These are phyloP conservation scores for Gastrolobium bilobum DNA, from an alignment of 306 rosid species.

Conservation along the genomic window DNA sequence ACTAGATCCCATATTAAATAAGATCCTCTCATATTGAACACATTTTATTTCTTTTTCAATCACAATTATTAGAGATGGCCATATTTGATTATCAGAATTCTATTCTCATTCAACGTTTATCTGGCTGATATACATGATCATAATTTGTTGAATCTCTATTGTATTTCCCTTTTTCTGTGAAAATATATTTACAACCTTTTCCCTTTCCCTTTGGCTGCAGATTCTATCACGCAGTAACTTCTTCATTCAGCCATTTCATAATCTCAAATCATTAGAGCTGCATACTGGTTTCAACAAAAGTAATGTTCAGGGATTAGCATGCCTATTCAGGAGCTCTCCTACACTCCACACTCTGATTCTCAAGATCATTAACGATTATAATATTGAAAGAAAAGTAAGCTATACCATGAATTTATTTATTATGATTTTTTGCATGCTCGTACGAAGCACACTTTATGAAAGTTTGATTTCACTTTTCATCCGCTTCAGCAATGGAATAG, in stretches of 20 bases:
- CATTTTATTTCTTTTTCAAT: too few species aligned
- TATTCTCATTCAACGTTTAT: too few species aligned
- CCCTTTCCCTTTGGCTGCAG: conserved; percentile 56
- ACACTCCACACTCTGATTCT: conserved; percentile 64
- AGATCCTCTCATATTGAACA: too few species aligned
- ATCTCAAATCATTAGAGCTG: conserved; percentile 69
- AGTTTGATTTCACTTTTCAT: conserved; percentile 18
- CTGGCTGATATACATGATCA: too few species aligned
- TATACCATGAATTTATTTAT: neutral
- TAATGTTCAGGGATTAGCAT: conserved; percentile 66
- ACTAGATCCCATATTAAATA: too few species aligned
- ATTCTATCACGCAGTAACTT: conserved; percentile 69
- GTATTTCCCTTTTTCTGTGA: neutral
- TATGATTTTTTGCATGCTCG: conserved; percentile 2
- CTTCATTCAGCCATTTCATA: conserved; percentile 66
- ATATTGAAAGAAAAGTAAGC: conserved; percentile 72
- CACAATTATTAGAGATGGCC: too few species aligned
- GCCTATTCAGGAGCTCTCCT: conserved; percentile 73
- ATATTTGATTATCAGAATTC: too few species aligned
- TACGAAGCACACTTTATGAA: neutral
- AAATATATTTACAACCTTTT: neutral
- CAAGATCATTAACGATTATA: conserved; percentile 60
- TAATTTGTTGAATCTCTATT: neutral
- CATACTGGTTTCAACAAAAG: conserved; percentile 72
- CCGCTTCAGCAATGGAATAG: conserved; percentile 74